Evolutionary conservation across 768 basidiomycete genomes (phyloP).

Genomic region (Mycena olivaceomarginata): DNA sequence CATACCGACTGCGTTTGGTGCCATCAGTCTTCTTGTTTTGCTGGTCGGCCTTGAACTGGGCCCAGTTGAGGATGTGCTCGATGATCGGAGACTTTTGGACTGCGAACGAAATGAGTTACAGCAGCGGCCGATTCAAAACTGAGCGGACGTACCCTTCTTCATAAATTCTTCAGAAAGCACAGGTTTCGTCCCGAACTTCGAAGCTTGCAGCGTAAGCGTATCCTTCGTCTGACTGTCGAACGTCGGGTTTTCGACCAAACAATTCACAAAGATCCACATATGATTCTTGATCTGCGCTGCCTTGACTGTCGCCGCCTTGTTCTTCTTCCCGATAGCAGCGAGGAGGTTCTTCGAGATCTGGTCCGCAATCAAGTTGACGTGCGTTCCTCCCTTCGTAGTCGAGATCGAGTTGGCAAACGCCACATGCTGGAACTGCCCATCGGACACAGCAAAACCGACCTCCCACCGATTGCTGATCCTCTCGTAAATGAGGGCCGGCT

Average conservation of each 20-base stretch:
- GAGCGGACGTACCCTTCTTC: slow-evolving; percentile 85
- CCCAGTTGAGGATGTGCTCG: slow-evolving; percentile 96
- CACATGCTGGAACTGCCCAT: slow-evolving; percentile 94
- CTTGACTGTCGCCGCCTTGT: slow-evolving; percentile 97
- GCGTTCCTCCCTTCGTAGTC: slow-evolving; percentile 97
- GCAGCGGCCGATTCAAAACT: not conserved
- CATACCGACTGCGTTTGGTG: slow-evolving; percentile 88
- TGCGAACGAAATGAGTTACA: slow-evolving; percentile 52
- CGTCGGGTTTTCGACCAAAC: slow-evolving; percentile 96
- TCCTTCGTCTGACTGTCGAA: slow-evolving; percentile 99
- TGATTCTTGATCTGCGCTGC: slow-evolving; percentile 96
- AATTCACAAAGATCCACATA: slow-evolving; percentile 98
- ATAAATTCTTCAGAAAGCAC: slow-evolving; percentile 92
- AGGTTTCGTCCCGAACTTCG: slow-evolving; percentile 95
- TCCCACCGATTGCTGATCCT: slow-evolving; percentile 92
- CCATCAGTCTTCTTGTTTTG: slow-evolving; percentile 98
- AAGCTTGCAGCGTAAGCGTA: slow-evolving; percentile 88
- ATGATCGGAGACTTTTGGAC: slow-evolving; percentile 93
- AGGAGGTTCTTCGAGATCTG: slow-evolving; percentile 92
- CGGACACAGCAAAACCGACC: slow-evolving; percentile 94
- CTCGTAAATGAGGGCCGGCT: slow-evolving; percentile 90
- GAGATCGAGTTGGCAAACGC: slow-evolving; percentile 99
- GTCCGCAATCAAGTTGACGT: slow-evolving; percentile 90
- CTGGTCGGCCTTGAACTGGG: slow-evolving; percentile 97
- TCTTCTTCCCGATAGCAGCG: slow-evolving; percentile 93